phyloP scores from a whole-genome alignment of 805 yeast genomes.

The Kodamaea restingae region DNA sequence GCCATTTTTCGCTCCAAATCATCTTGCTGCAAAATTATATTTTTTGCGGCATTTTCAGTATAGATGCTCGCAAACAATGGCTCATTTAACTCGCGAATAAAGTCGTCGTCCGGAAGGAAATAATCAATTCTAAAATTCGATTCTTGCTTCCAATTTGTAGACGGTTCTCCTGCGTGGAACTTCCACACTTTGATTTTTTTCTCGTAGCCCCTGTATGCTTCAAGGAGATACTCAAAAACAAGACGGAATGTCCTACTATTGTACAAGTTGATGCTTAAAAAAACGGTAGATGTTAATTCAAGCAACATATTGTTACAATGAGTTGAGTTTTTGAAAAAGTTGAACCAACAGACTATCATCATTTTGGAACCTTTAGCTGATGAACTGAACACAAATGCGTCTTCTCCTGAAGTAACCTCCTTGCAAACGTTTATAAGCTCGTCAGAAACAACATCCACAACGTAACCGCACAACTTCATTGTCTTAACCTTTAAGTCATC shows the following conservation, averaged over 20 bases:
- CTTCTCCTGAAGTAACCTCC: background rate
- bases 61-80: background rate
- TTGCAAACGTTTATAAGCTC: background rate
- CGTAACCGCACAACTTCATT: conserved; percentile 12
- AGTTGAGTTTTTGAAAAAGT: conserved; percentile 16
- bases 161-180: background rate
- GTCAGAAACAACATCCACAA: background rate
- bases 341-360: conserved; percentile 5
- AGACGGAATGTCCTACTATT: conserved; percentile 5
- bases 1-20: conserved; percentile 1
- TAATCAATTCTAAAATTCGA: background rate
- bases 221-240: conserved; percentile 15
- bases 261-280: conserved; percentile 11
- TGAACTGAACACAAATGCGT: conserved; percentile 4
- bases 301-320: conserved; percentile 12
- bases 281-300: conserved; percentile 6
- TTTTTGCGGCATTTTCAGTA: background rate
- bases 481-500: conserved; percentile 14
- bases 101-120: conserved; percentile 1
- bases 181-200: background rate
- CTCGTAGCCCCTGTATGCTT: conserved; percentile 10
- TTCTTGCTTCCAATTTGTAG: background rate
- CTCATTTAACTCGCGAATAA: background rate
- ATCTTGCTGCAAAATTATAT: background rate
- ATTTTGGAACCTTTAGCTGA: conserved; percentile 1